Evolutionary conservation across 306 rosid genomes (phyloP).

Genomic region (Lotus japonicus): DNA sequence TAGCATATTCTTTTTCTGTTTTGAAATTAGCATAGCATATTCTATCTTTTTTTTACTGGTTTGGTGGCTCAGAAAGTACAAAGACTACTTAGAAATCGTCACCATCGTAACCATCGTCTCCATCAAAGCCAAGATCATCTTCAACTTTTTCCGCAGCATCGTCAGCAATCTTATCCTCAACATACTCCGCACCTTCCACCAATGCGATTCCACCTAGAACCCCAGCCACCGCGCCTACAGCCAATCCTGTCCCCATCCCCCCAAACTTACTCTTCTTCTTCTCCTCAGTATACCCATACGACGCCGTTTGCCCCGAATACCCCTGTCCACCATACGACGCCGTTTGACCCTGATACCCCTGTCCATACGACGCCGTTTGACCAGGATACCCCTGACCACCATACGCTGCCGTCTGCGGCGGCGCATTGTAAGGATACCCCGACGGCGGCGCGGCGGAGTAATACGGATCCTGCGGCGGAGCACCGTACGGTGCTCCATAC

Average conservation of each 20-base stretch:
- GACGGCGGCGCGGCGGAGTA: background rate
- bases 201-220: constrained; percentile 65
- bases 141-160: constrained; percentile 57
- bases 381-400: constrained; percentile 15
- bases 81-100: constrained; percentile 25
- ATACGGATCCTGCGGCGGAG: constrained; percentile 29
- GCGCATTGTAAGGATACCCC: constrained; percentile 24
- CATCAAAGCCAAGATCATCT: constrained; percentile 38
- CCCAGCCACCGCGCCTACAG: constrained; percentile 82
- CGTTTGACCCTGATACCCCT: background rate
- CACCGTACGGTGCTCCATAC: constrained; percentile 31
- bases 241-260: constrained; percentile 91
- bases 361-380: too few species aligned
- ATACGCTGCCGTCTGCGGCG: background rate
- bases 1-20: too few species aligned
- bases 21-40: too few species aligned
- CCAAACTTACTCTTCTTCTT: constrained; percentile 75
- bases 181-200: constrained; percentile 49
- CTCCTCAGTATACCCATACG: constrained; percentile 22
- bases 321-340: constrained; percentile 32
- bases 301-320: constrained; percentile 21
- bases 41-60: too few species aligned
- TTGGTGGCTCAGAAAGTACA: too few species aligned
- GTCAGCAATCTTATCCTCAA: constrained; percentile 64
- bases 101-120: constrained; percentile 17